Evolutionary conservation across 768 basidiomycete genomes (phyloP), one percentile per base, ranked within the genome.

Genomic region (Boletus sp.): DNA sequence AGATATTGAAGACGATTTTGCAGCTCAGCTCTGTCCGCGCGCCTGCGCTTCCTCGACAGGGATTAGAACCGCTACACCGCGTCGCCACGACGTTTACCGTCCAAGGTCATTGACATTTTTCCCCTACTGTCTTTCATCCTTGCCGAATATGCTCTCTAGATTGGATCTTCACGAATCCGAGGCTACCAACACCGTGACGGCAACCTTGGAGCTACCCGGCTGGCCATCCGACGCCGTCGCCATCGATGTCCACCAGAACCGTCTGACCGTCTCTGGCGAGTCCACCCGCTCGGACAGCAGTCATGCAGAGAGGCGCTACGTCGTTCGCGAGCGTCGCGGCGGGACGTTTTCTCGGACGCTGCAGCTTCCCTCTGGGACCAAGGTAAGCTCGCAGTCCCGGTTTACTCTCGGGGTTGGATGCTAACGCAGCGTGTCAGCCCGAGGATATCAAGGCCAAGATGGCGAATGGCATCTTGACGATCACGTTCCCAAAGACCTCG

Each of bases 141-240:
- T 19, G 25, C 8, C 33, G 5, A 52, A 43, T 2, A 2, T 8
- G 10, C 39, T 37, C 19, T 11, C 29, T 13, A 77, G 77, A 44
- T 62, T 84, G 72, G 76, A 84, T 57, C 49, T 84, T 2, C 71
- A 77, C 46, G 79, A 81, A 60, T 71, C 76, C 50, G 56, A 70
- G 15, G 71, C 74, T 0, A 60, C 63, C 17, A 76, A 77, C 55
- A 54, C 58, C 21, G 75, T 82, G 25, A 80, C 77, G 2, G 81
- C 80, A 9, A 75, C 75, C 6, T 81, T 84, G 51, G 84, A 83
- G 59, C 66, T 82, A 3, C 83, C 83, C 2, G 81, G 83, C 7
- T 60, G 82, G 51, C 77, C 73, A 53, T 78, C 80, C 50, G 75
- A 79, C 38, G 70, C 21, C n/a, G n/a, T n/a, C n/a, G n/a, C n/a